Conservation (phyloP, 306 rosid genomes). For the Citrullus mucosospermus region DNA sequence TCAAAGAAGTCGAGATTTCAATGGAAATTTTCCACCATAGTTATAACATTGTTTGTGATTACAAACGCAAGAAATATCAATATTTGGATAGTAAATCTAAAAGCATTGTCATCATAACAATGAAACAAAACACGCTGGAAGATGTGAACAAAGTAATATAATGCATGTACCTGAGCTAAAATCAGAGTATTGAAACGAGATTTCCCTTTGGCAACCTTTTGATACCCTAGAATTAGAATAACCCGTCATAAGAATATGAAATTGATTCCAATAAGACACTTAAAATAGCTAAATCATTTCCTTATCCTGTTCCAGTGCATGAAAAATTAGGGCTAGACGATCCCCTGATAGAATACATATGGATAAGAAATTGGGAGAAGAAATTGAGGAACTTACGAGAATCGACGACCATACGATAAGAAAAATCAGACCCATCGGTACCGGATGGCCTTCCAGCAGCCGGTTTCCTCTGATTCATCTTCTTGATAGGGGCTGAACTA, state of each 20-base stretch:
- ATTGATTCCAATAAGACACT: not conserved
- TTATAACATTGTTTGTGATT: not conserved
- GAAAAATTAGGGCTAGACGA: not conserved
- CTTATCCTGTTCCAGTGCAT: not conserved
- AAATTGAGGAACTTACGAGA: constrained; percentile 44
- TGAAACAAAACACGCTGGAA: not conserved
- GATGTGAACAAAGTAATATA: not conserved
- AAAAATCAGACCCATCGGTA: constrained; percentile 78
- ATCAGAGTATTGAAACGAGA: constrained; percentile 34
- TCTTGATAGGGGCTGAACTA: not conserved
- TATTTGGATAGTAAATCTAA: not conserved
- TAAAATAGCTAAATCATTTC: not conserved
- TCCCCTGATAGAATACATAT: not conserved
- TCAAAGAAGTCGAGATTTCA: too few relatives aligned
- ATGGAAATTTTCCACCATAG: too few relatives aligned
- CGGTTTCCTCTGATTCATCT: constrained; percentile 55
- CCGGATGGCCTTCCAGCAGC: constrained; percentile 62
- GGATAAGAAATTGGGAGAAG: not conserved
- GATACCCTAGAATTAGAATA: constrained; percentile 46
- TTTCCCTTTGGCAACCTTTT: constrained; percentile 67
- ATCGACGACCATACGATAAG: constrained; percentile 83
- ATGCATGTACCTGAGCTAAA: constrained; percentile 36
- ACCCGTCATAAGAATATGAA: not conserved
- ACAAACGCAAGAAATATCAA: not conserved
- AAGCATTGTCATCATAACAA: not conserved